Evolutionary conservation across 2,329 filamentous ascomycete species (phyloP), one percentile per base, ranked within the genome.

Genomic region (Stromatinia cepivora): DNA sequence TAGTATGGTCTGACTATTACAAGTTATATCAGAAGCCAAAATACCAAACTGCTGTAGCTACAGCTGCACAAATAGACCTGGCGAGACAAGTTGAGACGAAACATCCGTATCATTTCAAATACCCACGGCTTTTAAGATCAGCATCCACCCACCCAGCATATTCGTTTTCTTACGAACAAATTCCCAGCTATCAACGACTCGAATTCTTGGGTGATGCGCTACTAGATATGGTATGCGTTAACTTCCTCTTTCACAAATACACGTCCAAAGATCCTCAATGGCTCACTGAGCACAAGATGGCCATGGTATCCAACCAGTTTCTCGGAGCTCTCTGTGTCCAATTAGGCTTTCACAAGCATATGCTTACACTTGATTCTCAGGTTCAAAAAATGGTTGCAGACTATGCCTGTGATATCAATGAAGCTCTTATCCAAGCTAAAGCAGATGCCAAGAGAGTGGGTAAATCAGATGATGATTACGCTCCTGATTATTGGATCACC

Each of bases 201-300:
- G 94, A 98, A 75, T 98, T 98, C 74, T 82, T 98, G 0, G 94
- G 94, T 0, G 95, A 98, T 78, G 88, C 94, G 0, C 84, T 98
- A 2, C 87, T 97, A 1, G 94, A 97, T 77, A 91, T 94, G 87
- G 90, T 85, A 15, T 92, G 90, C 75, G 90, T 98, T 67, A 91
- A 94, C 74, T 88, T 92, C 75, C 84, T 99, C 5, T 98, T 93
- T 80, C 85, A 88, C 73, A 84, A 83, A 4, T 93, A 91, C 74
- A 93, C 93, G 0, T 82, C 87, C 65, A 92, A 90, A 70, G 93
- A 97, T 76, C 94, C 95, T 0, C 94, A 98, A 78, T 98, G 94
- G 94, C 84, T 99, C 70, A 98, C 95, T 0, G 95, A 98, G 80
- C 94, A 98, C 84, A 98, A 98, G 81, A 97, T 96, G 89, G 93